Evolutionary conservation across 495 filamentous ascomycete genomes (phyloP), one percentile per base, ranked within the genome.

Genomic region (Rusavskia elegans): DNA sequence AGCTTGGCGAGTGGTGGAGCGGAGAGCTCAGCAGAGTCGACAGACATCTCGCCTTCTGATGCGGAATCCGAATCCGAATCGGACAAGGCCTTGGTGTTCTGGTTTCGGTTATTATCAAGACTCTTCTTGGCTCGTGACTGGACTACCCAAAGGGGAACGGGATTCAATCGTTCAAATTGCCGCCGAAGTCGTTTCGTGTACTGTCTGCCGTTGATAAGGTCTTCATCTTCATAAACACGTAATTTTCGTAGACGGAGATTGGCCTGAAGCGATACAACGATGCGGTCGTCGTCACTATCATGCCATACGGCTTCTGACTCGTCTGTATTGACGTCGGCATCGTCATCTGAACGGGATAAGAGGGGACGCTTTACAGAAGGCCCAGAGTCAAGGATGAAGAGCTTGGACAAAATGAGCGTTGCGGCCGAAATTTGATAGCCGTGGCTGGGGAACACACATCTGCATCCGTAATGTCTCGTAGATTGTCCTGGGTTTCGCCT

Each of bases 251-350:
- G 66, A 45, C 82, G 76, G 19, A 75, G 73, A 40, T 81, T 78
- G 39, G 79, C 73, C 10, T 84, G 84, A 13, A 98, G 75, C 3
- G 89, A 95, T 45, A 98, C 72, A 19, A 78, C 77, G 48, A 95
- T 69, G 38, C 83, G 78, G 61, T 98, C 92, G 59, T 98, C 92
- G 58, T 97, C 92, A 66, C 89, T 95, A 67, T 98, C 92, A 57
- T 87, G 79, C 92, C 92, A 98, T 14, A 85, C 83, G 11, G 85
- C 51, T 21, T 61, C 64, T 1, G 64, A 59, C 1, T 64, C 64
- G 11, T 68, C 63, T 23, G 63, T 61, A 2, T 63, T 61, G 20
- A 66, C 59, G 6, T 66, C 65, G 30, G 69, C 66, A 7, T 62
- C 57, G n/a, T 72, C 59, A 4, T 63, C 67, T 9, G 58, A 66